These are phyloP conservation scores for Kingdonia uniflora DNA, from an alignment of 164 flowering plant species.

Conservation along the genomic window DNA sequence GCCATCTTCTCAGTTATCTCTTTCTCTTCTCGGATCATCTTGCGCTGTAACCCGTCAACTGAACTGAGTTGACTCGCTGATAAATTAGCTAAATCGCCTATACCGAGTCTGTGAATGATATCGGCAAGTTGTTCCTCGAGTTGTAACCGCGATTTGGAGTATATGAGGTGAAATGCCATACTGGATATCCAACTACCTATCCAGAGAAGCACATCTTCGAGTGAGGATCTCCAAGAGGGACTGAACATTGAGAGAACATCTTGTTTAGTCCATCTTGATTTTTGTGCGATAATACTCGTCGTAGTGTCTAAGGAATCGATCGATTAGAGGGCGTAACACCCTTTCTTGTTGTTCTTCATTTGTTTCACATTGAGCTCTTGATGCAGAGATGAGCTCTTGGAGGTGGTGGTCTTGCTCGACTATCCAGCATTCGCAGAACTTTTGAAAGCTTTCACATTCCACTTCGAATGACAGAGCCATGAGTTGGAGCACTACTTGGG, in stretches of 20 bases:
- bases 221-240: constrained; percentile 42
- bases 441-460: neutral
- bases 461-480: neutral
- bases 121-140: constrained; percentile 26
- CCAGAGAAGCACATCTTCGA: constrained; percentile 77
- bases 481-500: neutral
- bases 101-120: constrained; percentile 27
- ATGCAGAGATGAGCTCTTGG: neutral
- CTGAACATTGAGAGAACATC: constrained; percentile 37
- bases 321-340: constrained; percentile 13
- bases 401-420: neutral
- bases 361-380: neutral
- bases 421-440: constrained; percentile 3
- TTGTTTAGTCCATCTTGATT: constrained; percentile 20
- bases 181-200: constrained; percentile 73
- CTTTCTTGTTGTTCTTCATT: neutral
- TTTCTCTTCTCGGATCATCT: constrained; percentile 34
- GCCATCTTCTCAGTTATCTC: constrained; percentile 42
- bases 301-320: constrained; percentile 37
- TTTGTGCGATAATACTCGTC: constrained; percentile 41
- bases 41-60: constrained; percentile 37
- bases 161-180: constrained; percentile 58
- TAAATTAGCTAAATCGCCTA: constrained; percentile 37
- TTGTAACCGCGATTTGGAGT: constrained; percentile 54
- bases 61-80: constrained; percentile 28